Evolutionary conservation across 768 basidiomycete species (phyloP).

Genomic region (Hygrophorus pudorinus): DNA sequence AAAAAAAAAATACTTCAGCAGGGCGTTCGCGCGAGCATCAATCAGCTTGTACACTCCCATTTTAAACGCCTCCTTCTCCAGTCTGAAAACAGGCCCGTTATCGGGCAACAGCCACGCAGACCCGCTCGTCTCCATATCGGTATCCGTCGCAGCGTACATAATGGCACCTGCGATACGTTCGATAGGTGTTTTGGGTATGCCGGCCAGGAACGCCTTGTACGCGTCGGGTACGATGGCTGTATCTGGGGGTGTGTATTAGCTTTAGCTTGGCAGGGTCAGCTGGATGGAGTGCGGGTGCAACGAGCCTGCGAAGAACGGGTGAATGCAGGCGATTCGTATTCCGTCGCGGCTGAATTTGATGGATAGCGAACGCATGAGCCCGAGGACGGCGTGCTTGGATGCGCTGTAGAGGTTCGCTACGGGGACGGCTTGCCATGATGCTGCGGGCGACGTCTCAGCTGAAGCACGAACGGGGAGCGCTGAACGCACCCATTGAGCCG

Average conservation of each 20-base stretch:
- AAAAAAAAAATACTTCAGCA: constrained; percentile 14
- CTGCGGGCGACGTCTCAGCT: constrained; percentile 15
- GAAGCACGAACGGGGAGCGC: background rate
- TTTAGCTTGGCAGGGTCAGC: background rate
- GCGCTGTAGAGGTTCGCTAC: constrained; percentile 36
- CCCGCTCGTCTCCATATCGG: constrained; percentile 33
- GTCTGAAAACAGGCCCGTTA: constrained; percentile 37
- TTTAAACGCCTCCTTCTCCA: constrained; percentile 37
- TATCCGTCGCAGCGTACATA: constrained; percentile 38
- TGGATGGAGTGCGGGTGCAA: background rate
- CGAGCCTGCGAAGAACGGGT: constrained; percentile 45
- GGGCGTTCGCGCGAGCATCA: constrained; percentile 29
- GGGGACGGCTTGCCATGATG: constrained; percentile 40
- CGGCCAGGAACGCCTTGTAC: constrained; percentile 33
- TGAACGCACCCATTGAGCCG: constrained; percentile 39
- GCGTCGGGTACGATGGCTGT: constrained; percentile 33
- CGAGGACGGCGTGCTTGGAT: constrained; percentile 45
- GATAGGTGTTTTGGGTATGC: constrained; percentile 38
- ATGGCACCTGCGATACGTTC: constrained; percentile 41
- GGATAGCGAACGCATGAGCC: constrained; percentile 39
- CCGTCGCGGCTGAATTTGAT: constrained; percentile 22
- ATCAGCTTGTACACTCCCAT: constrained; percentile 45
- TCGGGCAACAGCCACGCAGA: constrained; percentile 37
- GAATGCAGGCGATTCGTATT: constrained; percentile 36
- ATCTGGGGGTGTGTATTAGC: constrained; percentile 18